Base-by-base conservation (phyloP, 2,329 filamentous ascomycete genomes). In the Cercospora zeae-maydis region DNA sequence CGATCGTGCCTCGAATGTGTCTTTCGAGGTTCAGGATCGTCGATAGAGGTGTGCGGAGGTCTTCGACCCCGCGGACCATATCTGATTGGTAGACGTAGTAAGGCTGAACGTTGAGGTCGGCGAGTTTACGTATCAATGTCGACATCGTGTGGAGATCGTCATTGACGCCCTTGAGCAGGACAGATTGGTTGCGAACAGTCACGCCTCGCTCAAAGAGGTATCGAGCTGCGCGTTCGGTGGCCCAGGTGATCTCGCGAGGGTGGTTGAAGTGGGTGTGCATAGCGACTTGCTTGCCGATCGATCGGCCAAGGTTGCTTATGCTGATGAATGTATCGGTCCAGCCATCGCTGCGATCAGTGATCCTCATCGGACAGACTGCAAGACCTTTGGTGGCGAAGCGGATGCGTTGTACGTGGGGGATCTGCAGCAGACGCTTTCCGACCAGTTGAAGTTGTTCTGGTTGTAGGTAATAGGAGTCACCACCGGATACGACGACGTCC, bases 51-150 rank as follows among this genome's bases (percentile, higher is more conserved):
- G 86, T 88, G 7, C 86, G 83, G 21, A 88, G 77, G 68, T 88
- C 85, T 75, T 88, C 86, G 2, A 85, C 78, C 49, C 81, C 83
- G 30, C 78, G 74, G 8, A 87, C 84, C 81, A 88, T 84, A 71
- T 88, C 86, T 52, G 83, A 83, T 70, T 87, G 85, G 72, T 88
- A 88, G 57, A 88, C 82, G 68, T 88, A 88, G 72, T 88, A 88
- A 5, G 86, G 86, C 55, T 81, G 76, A 52, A 88, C 81, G 47
- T 82, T 83, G 63, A 84, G 83, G 65, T 84, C 80, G 1, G 83
- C 81, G 24, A 88, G 77, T 53, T 73, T 77, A 33, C 80, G 78
- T 39, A 88, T 84, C 42, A 88, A 76, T 3, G 69, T 69, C 5
- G 77, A 77, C 80, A 88, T 86, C 4, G 82, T 84, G 1, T 75